Evolutionary conservation across 2,329 filamentous ascomycete species (phyloP).

Genomic region (Fusarium equiseti): DNA sequence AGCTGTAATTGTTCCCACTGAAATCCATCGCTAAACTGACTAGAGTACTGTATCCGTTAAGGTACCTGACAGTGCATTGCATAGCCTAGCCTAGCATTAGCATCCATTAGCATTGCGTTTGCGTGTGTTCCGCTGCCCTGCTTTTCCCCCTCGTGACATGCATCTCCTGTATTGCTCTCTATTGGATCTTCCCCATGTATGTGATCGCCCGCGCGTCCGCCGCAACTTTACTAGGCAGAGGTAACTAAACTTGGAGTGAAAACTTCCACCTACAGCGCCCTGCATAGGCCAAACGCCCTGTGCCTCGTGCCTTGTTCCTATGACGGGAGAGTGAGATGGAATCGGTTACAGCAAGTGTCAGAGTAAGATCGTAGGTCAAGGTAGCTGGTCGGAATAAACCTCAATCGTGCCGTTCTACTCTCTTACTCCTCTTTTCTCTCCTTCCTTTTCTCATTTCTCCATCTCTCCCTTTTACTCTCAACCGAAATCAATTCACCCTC

Average conservation of each 20-base stretch:
- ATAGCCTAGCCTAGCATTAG: background rate
- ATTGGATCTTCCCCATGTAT: constrained; percentile 37
- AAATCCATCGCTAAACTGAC: constrained; percentile 9
- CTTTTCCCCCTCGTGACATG: constrained; percentile 38
- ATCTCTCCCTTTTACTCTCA: background rate
- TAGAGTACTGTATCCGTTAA: background rate
- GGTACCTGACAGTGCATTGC: constrained; percentile 3
- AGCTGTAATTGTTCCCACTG: constrained; percentile 12
- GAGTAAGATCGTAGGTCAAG: background rate
- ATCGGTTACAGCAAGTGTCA: constrained; percentile 17
- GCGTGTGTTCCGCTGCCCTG: constrained; percentile 25
- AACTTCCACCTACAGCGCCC: constrained; percentile 22
- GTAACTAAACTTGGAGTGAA: constrained; percentile 17
- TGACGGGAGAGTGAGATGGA: constrained; percentile 20
- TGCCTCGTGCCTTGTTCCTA: constrained; percentile 39
- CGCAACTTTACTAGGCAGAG: constrained; percentile 34
- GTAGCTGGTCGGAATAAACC: constrained; percentile 37
- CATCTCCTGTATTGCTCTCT: constrained; percentile 23
- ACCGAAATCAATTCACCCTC: constrained; percentile 1
- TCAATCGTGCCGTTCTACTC: constrained; percentile 34
- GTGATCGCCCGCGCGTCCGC: constrained; percentile 40
- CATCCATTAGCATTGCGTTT: background rate
- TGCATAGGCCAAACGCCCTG: constrained; percentile 32
- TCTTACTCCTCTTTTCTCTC: constrained; percentile 23
- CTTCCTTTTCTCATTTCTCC: background rate